phyloP scores from a whole-genome alignment of 106 monocot species.

The Allium cepa region DNA sequence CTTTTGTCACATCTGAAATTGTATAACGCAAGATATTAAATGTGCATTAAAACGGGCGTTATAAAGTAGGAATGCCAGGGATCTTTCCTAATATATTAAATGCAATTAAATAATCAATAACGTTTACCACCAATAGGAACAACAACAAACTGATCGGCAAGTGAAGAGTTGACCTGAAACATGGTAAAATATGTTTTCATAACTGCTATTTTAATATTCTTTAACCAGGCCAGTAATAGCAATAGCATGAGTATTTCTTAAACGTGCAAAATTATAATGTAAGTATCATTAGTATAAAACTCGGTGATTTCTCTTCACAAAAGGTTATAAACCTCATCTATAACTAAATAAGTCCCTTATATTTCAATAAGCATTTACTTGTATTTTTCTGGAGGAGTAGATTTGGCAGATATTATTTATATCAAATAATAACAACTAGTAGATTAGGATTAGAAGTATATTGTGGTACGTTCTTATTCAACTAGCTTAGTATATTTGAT shows the following conservation, averaged over 20 bases:
- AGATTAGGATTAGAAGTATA: no score
- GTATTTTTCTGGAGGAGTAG: no score
- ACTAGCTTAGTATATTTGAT: no score
- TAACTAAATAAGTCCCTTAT: not conserved
- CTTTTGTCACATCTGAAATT: not conserved
- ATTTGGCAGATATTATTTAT: no score
- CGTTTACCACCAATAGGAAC: slow-evolving; percentile 55
- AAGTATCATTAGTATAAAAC: no score
- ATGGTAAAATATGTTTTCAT: slow-evolving; percentile 4
- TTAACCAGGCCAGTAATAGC: no score
- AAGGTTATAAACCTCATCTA: not conserved
- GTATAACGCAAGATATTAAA: slow-evolving; percentile 1
- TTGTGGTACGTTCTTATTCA: no score
- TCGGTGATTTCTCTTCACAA: not conserved
- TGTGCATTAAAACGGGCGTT: not conserved
- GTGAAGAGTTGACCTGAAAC: slow-evolving; percentile 40
- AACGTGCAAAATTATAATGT: no score
- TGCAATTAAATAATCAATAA: not conserved
- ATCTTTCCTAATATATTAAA: not conserved
- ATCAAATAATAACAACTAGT: no score
- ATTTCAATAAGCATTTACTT: no score
- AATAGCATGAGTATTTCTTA: no score
- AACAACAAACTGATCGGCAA: slow-evolving; percentile 53
- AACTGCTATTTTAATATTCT: not conserved
- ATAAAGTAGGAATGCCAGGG: not conserved